phyloP scores from a whole-genome alignment of 106 monocot species.

The Iris macrosiphon region DNA sequence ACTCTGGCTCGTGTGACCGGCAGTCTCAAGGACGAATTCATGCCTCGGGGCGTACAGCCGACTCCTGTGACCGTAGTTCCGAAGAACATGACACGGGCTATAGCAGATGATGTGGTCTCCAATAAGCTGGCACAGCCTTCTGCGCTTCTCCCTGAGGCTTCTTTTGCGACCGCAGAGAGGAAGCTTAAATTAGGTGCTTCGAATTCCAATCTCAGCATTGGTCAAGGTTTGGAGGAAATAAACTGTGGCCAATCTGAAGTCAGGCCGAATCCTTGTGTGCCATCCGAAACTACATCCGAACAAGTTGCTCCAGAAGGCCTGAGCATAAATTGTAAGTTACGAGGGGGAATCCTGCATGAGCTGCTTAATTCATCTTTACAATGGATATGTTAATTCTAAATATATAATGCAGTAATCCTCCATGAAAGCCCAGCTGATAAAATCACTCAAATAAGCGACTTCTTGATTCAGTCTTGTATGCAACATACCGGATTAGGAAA shows the following conservation, averaged over 20 bases:
- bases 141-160: constrained; percentile 12
- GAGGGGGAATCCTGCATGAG: neutral
- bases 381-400: neutral
- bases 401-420: too few species aligned
- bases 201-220: neutral
- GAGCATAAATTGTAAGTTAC: constrained; percentile 10
- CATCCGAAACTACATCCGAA: constrained; percentile 12
- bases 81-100: neutral
- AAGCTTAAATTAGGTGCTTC: constrained; percentile 7
- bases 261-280: neutral
- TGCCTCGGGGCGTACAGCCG: constrained; percentile 1
- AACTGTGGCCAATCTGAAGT: constrained; percentile 31
- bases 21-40: constrained; percentile 20
- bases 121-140: constrained; percentile 36
- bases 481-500: too few species aligned
- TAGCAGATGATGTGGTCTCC: constrained; percentile 7
- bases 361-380: neutral
- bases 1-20: neutral
- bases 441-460: neutral
- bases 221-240: constrained; percentile 46
- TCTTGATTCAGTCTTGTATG: neutral
- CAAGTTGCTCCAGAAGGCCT: constrained; percentile 16
- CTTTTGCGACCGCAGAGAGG: constrained; percentile 7
- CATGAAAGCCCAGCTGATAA: neutral
- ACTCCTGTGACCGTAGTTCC: neutral